A percentile compares a stretch with the other conserved stretches of the same genome.
Evolutionary conservation across 805 yeast species (phyloP).

Genomic region (Nakazawaea wyomingensis): DNA sequence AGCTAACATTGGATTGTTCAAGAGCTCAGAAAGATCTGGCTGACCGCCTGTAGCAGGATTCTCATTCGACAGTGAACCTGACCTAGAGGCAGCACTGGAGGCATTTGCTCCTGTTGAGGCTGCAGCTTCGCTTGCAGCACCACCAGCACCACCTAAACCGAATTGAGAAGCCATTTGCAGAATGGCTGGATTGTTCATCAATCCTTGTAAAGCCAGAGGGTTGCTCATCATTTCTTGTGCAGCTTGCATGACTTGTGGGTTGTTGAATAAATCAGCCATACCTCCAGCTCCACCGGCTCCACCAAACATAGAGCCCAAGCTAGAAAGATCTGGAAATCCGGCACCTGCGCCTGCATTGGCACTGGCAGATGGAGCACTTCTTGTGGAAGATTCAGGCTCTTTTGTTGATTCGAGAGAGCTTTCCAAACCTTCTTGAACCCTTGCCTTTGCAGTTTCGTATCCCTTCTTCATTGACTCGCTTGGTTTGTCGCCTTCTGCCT

Average conservation of each 20-base stretch:
- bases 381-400: conserved; percentile 6
- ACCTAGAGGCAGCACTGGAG: too few species aligned
- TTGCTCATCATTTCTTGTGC: conserved; percentile 85
- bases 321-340: conserved; percentile 76
- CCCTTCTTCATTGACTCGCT: conserved; percentile 91
- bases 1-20: conserved; percentile 77
- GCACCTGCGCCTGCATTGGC: conserved; percentile 27
- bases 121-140: conserved; percentile 14
- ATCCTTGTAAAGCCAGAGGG: conserved; percentile 66
- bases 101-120: not conserved
- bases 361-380: conserved; percentile 22
- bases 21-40: conserved; percentile 64
- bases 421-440: conserved; percentile 72
- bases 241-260: conserved; percentile 89
- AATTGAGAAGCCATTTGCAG: conserved; percentile 79
- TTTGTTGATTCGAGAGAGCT: conserved; percentile 27
- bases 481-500: conserved; percentile 78
- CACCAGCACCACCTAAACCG: conserved; percentile 55
- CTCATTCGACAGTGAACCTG: not conserved
- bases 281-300: conserved; percentile 71
- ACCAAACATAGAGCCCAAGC: conserved; percentile 46
- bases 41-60: not conserved
- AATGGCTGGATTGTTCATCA: conserved; percentile 77
- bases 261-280: conserved; percentile 66
- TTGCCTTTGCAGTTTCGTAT: conserved; percentile 86